Evolutionary conservation across 2,329 filamentous ascomycete species (phyloP).

Genomic region (Fusarium graminum): DNA sequence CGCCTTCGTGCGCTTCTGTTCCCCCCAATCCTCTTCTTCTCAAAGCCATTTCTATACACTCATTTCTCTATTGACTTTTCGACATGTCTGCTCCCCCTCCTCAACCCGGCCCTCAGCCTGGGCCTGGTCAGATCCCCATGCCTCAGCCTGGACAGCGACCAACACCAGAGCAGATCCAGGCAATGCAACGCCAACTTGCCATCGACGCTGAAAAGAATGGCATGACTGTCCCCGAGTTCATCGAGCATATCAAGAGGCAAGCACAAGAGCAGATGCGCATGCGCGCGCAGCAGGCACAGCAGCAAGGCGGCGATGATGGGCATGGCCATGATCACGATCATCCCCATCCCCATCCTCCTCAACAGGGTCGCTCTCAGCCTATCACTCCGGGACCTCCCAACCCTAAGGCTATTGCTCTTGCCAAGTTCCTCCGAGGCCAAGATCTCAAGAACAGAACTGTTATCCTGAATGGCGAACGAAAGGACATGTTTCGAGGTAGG

Average conservation of each 20-base stretch:
- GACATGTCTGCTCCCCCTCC: constrained; percentile 51
- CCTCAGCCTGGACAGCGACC: constrained; percentile 65
- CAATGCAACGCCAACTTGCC: constrained; percentile 85
- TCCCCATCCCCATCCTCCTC: constrained; percentile 47
- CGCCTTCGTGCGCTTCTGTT: constrained; percentile 27
- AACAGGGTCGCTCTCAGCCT: constrained; percentile 69
- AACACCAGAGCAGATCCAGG: constrained; percentile 84
- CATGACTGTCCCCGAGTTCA: constrained; percentile 86
- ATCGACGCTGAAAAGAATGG: constrained; percentile 86
- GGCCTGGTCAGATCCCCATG: constrained; percentile 51
- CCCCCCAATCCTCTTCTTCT: constrained; percentile 25
- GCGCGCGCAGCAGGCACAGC: constrained; percentile 59
- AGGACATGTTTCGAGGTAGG: constrained; percentile 96
- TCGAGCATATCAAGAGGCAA: constrained; percentile 75
- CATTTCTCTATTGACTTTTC: constrained; percentile 27
- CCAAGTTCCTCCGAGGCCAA: constrained; percentile 86
- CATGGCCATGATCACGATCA: constrained; percentile 45
- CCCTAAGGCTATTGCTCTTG: constrained; percentile 88
- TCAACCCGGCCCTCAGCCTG: constrained; percentile 47
- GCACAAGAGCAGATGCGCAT: constrained; percentile 64
- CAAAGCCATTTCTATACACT: constrained; percentile 31
- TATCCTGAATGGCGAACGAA: constrained; percentile 94
- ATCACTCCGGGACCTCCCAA: constrained; percentile 86
- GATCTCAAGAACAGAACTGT: constrained; percentile 90
- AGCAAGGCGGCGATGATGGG: constrained; percentile 55